phyloP scores from a whole-genome alignment of 1,284 basidiomycete genomes.

The Cryptococcus deneoformans region DNA sequence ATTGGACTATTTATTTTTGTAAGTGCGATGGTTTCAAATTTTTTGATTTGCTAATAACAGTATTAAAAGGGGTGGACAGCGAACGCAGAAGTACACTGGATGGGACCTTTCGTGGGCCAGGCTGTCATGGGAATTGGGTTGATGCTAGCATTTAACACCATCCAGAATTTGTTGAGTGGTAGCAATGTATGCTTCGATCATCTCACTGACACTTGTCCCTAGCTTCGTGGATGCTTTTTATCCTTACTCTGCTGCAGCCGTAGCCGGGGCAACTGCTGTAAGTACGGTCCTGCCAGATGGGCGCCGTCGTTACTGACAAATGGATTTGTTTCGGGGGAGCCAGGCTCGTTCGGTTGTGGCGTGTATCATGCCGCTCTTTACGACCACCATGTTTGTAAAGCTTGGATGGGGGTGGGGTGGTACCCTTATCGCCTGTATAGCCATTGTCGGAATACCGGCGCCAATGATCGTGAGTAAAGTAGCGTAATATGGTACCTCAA shows the following conservation, averaged over 20 bases:
- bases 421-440: conserved; percentile 48
- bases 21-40: too few relatives aligned
- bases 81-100: conserved; percentile 46
- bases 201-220: conserved; percentile 6
- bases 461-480: conserved; percentile 40
- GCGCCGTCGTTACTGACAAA: background rate
- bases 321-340: background rate
- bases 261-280: conserved; percentile 46
- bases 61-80: conserved; percentile 42
- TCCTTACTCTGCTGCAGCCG: conserved; percentile 3
- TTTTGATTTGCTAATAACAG: background rate
- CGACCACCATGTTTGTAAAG: conserved; percentile 47
- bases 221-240: conserved; percentile 51
- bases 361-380: conserved; percentile 50
- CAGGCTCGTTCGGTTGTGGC: conserved; percentile 46
- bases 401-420: conserved; percentile 52
- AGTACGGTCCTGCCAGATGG: conserved; percentile 10
- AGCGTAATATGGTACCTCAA: too few relatives aligned
- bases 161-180: conserved; percentile 38
- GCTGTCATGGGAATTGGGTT: conserved; percentile 37
- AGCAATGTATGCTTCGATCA: background rate
- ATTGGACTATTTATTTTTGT: conserved; percentile 46
- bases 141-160: conserved; percentile 51
- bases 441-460: conserved; percentile 47
- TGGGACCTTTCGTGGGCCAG: conserved; percentile 43